Evolutionary conservation across 176 grass and related monocot genomes (phyloP), one percentile per base, ranked within the genome.

Genomic region (Oryza coarctata): DNA sequence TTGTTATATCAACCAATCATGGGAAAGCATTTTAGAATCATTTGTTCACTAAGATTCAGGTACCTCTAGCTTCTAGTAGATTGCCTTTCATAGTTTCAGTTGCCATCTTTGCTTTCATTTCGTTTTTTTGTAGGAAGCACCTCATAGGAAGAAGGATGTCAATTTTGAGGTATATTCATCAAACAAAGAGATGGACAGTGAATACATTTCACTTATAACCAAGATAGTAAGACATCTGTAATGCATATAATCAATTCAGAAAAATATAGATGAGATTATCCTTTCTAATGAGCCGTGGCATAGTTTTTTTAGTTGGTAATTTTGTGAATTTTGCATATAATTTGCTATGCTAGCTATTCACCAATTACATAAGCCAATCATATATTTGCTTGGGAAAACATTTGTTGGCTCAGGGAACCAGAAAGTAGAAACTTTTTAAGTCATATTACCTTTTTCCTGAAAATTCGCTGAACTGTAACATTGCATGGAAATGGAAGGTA

Each of bases 31-130:
- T 93, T 47, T 78, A 83, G 10, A 89, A 91, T n/a, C 36, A 87
- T 39, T 84, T 81, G 64, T 83, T 97, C 26, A 11, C 39, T 75
- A 80, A 89, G 41, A 72, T 96, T 62, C 79, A 97, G 94, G 94
- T 92, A 30, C 28, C 74, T 27, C 52, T 55, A 27, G 62, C 36
- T 41, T 68, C 25, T 70, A 49, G 1, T 65, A 1, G 20, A 41
- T 43, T 80, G 12, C 27, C 26, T 13, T 45, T 65, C 22, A 73
- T 47, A 14, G 14, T 12, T 35, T 27, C 58, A 47, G 36, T 26
- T 74, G 9, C 70, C 3, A 71, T 15, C 30, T 74, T 1, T 27
- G 2, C 35, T 71, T 39, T 47, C 2, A 0, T 63, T 61, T 22
- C 28, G 1, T 77, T 80, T 14, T 28, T 78, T 43, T 41, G 89